Conservation (phyloP, 768 basidiomycete genomes). For the Tulasnella sp. region DNA sequence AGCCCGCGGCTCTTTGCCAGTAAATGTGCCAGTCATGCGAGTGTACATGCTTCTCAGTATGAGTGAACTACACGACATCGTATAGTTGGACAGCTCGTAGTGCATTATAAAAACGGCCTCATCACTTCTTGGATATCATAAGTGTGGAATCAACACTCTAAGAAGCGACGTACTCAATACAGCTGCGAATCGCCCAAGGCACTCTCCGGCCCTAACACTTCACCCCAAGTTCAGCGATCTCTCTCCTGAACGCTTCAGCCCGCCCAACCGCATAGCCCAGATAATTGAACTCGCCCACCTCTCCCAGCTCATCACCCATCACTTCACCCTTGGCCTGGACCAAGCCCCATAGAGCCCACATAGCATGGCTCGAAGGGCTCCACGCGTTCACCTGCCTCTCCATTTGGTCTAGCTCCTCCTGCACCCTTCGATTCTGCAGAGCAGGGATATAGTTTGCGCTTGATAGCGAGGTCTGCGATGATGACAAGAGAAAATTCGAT, state of each 20-base stretch:
- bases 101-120: too few species aligned
- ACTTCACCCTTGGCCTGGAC: slow-evolving; percentile 77
- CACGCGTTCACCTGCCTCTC: slow-evolving; percentile 76
- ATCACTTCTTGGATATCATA: too few species aligned
- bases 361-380: slow-evolving; percentile 82
- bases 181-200: too few species aligned
- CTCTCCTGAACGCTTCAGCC: slow-evolving; percentile 32
- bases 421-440: slow-evolving; percentile 26
- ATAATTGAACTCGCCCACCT: slow-evolving; percentile 71
- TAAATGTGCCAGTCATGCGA: too few species aligned
- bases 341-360: slow-evolving; percentile 94
- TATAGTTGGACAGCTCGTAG: too few species aligned
- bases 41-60: too few species aligned
- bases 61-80: too few species aligned
- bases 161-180: too few species aligned
- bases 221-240: slow-evolving; percentile 25
- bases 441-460: slow-evolving; percentile 2
- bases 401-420: slow-evolving; percentile 44
- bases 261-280: slow-evolving; percentile 55
- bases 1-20: too few species aligned
- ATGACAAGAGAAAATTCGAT: slow-evolving; percentile 3
- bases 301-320: slow-evolving; percentile 40
- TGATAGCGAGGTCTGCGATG: slow-evolving; percentile 5
- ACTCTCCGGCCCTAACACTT: too few species aligned
- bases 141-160: too few species aligned